Percentiles rank a stretch among this genome's conserved stretches.
These are phyloP conservation scores for Pythium grandisporangium DNA, from an alignment of 352 stramenopile genomes.

Conservation along the genomic window DNA sequence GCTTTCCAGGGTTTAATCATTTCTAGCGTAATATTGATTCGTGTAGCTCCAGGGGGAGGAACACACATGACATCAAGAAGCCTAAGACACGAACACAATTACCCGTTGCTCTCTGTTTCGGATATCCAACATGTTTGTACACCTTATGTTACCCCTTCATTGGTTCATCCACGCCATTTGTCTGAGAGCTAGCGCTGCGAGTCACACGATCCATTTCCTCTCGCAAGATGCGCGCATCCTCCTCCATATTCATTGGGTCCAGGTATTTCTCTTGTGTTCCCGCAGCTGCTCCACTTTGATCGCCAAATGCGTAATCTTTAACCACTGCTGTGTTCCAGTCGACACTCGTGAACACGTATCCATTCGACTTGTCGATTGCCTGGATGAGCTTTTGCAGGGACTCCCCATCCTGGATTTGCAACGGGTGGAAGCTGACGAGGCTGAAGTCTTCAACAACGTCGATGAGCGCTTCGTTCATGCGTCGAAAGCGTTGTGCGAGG, in stretches of 20 bases:
- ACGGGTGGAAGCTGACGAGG: constrained; percentile 69
- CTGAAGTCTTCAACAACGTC: constrained; percentile 86
- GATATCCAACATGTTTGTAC: too few relatives aligned
- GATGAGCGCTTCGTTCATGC: constrained; percentile 78
- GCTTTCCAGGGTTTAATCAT: too few relatives aligned
- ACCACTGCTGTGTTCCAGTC: constrained; percentile 73
- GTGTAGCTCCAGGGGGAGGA: too few relatives aligned
- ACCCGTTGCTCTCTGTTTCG: too few relatives aligned
- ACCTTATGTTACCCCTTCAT: not conserved
- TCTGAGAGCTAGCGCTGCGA: not conserved
- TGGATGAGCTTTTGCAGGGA: constrained; percentile 57
- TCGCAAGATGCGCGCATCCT: constrained; percentile 16
- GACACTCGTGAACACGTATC: constrained; percentile 71
- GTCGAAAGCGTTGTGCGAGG: constrained; percentile 47
- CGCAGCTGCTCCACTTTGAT: constrained; percentile 40
- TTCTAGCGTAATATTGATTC: too few relatives aligned
- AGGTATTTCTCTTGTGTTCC: constrained; percentile 80
- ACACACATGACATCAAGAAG: too few relatives aligned
- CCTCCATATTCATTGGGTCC: constrained; percentile 18
- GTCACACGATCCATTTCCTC: constrained; percentile 24
- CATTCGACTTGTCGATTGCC: constrained; percentile 78
- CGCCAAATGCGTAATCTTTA: constrained; percentile 62
- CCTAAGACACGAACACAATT: too few relatives aligned
- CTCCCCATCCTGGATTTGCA: constrained; percentile 73
- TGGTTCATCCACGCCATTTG: not conserved